Base-by-base conservation (phyloP, 2,329 filamentous ascomycete genomes). In the Exophiala sideris region DNA sequence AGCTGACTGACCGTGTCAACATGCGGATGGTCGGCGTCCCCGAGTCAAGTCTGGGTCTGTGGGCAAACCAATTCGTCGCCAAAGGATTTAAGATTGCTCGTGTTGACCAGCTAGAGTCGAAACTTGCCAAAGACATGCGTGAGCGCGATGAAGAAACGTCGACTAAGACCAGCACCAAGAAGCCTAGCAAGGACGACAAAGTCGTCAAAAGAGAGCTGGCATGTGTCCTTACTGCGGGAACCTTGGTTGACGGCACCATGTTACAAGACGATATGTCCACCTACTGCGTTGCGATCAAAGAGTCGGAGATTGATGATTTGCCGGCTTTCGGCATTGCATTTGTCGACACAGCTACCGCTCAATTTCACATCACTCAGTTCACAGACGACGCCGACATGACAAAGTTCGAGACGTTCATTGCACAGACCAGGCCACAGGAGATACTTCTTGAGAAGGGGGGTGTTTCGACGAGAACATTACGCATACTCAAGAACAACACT, bases 21-120 rank as follows among this genome's bases (percentile, higher is more conserved):
- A 99, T 99, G 94, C 88, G 92, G 62, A 99, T 99, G 94, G 94
- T 97, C 2, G 94, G 94, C 57, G 94, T 99, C 0, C 94, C 94
- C 0, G 94, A 99, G 70, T 88, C 90, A 67, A 96, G 91, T 10
- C 77, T 99, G n/a, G 89, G 94, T 66, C 86, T 94, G 69, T 99
- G 94, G 94, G 91, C 94, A 52, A 96, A 95, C 65, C 94, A 99
- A 66, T 99, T 99, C 65, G 91, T 99, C 38, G 94, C 92, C 54
- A 97, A 97, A 70, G 94, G 95, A 33, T 96, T 85, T 82, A 99
- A 99, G 72, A 95, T 99, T 50, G 94, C 94, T 5, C 82, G 92
- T 14, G 94, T 99, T 20, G 94, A 97, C 69, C 94, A 99, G 70
- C 91, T 91, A 79, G 94, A 99, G 73, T 95, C 91, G 33, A 94